Evolutionary conservation across 2,329 filamentous ascomycete genomes (phyloP), one percentile per base, ranked within the genome.

Genomic region (Meredithiella fracta): DNA sequence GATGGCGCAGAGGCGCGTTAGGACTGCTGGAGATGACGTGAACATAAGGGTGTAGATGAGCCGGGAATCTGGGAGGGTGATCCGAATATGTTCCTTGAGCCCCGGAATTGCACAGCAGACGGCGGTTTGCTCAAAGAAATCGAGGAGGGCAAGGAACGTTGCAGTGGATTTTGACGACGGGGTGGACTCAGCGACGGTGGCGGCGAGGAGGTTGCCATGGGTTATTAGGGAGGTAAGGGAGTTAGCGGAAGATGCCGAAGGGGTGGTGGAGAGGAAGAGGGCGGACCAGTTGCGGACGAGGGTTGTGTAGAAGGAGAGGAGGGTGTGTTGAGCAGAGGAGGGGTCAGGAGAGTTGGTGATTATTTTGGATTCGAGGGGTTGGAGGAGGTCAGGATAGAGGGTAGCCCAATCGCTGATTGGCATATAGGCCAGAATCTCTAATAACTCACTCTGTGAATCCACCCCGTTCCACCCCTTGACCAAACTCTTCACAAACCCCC

Each of bases 1-100:
- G 25, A 89, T 73, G 51, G 74, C 74, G 64, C 81, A 87, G 34
- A 88, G 75, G 4, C 83, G 80, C 5, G 86, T 85, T 2, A 85
- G 70, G 15, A 77, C 77, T 17, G 75, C 75, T 14, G 81, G 71
- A 1, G 80, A 85, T 20, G 74, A 69, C 58, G 74, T 77, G 65
- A 92, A 89, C 60, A 82, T 72, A 40, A 92, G 71, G 8, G 75
- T 75, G 67, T 92, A 92, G 22, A 90, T 73, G 8, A 87, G 74
- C 2, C 77, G 70, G 1, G 80, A 73, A 0, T 82, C 74, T 0
- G 86, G 87, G 20, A 89, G 76, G 56, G 79, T 75, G 60, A 91
- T 79, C 23, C 80, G 78, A 42, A 87, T 73, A 58, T 73, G 71
- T 8, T 69, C 67, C 51, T 77, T 73, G 8, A 79, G 67, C 1